Evolutionary conservation across 176 grass and related monocot species (phyloP).

Genomic region (Chloris gayana): DNA sequence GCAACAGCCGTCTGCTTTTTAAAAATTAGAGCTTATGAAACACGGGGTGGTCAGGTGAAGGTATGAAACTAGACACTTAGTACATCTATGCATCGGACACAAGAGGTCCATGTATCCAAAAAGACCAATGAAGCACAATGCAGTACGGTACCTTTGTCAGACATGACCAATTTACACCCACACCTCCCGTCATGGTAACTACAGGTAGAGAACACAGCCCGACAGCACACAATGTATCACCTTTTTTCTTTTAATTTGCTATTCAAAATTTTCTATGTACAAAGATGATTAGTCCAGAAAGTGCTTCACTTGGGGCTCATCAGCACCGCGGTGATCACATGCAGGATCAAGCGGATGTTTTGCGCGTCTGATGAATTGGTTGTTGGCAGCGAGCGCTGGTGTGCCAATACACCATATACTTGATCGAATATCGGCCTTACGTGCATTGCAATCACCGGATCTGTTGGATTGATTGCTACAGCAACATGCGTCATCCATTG

Average conservation of each 20-base stretch:
- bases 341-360: constrained; percentile 69
- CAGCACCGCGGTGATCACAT: constrained; percentile 84
- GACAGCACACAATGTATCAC: neutral
- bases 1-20: too few species aligned
- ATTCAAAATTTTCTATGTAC: constrained; percentile 62
- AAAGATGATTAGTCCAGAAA: constrained; percentile 14
- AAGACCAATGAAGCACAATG: neutral
- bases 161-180: constrained; percentile 37
- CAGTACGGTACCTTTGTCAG: neutral
- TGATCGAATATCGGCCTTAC: constrained; percentile 91
- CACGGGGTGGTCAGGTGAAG: neutral
- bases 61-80: neutral
- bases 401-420: constrained; percentile 59
- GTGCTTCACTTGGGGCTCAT: constrained; percentile 67
- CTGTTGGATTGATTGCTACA: constrained; percentile 65
- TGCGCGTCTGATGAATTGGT: constrained; percentile 44
- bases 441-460: constrained; percentile 66
- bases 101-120: neutral
- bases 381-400: constrained; percentile 55
- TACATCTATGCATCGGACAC: neutral
- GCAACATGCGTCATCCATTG: constrained; percentile 83
- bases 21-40: neutral
- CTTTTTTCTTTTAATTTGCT: constrained; percentile 20
- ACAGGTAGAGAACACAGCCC: neutral
- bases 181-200: neutral